A percentile compares a stretch with the other conserved stretches of the same genome.
Conservation (phyloP, 2,329 filamentous ascomycete species). For the Colletotrichum ledebouriae region DNA sequence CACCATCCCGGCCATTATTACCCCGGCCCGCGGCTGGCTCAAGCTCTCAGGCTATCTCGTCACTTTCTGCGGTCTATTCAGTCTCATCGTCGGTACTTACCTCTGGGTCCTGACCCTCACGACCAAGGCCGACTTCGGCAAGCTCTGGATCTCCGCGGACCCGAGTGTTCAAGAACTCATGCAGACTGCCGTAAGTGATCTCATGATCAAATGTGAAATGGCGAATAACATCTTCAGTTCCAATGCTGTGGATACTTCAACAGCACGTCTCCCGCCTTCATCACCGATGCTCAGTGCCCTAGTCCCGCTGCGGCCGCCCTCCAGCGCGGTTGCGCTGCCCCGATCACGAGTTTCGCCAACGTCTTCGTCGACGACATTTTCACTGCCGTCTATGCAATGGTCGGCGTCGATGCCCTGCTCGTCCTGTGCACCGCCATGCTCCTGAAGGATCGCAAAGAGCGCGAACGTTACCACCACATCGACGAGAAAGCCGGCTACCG, state of each 20-base stretch:
- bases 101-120: constrained; percentile 82
- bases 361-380: constrained; percentile 81
- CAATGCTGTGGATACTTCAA: constrained; percentile 85
- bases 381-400: constrained; percentile 83
- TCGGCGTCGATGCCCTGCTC: constrained; percentile 77
- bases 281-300: constrained; percentile 76
- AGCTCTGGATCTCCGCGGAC: constrained; percentile 72
- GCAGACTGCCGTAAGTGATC: constrained; percentile 72
- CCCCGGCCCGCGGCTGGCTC: constrained; percentile 76
- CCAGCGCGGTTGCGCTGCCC: constrained; percentile 76
- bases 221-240: constrained; percentile 66
- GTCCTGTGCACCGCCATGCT: constrained; percentile 81
- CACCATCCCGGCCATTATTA: constrained; percentile 78
- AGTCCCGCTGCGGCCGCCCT: constrained; percentile 79
- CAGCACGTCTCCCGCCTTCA: constrained; percentile 78
- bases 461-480: constrained; percentile 82
- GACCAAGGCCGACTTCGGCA: constrained; percentile 72
- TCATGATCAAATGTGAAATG: constrained; percentile 2
- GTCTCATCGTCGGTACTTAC: constrained; percentile 73
- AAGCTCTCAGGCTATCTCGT: constrained; percentile 77
- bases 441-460: constrained; percentile 84
- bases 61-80: constrained; percentile 73
- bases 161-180: constrained; percentile 74
- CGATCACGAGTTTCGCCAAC: constrained; percentile 78
- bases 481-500: constrained; percentile 79